Base-by-base conservation (phyloP, 1,284 basidiomycete species). In the Marasmius tenuissimus region DNA sequence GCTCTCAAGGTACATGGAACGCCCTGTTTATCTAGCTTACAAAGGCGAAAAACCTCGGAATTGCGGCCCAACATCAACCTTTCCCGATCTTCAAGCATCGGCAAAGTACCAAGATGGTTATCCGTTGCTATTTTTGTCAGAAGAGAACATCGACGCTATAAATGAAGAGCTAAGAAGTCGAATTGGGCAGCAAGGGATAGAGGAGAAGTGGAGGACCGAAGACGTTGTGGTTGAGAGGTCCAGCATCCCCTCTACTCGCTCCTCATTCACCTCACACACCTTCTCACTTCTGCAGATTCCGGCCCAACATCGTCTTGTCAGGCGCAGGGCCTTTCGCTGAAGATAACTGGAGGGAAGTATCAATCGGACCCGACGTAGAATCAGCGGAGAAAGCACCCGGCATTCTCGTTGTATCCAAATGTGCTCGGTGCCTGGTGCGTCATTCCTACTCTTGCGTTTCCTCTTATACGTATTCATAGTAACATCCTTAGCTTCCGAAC, bases 31-130 rank as follows among this genome's bases (percentile, higher is more conserved):
- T 62, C 77, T 93, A 48, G 76, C 87, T 48, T 81, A 82, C 75
- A 92, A 92, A 69, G 91, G 91, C 10, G 83, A 83, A 0, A 73
- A 77, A 9, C 76, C 78, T 33, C 85, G 90, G 9, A 63, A 64
- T 1, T 83, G 84, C 63, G 75, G 73, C 14, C 77, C 85, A 5
- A 89, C 88, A 1, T 48, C 63, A 5, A 74, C 76, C 11, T 87
- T 85, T 67, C 88, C 89, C 0, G 69, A 81, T 12, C 75, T 91
- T 48, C 75, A 83, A 38, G 84, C 82, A 14, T 81, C 76, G 14
- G 75, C 84, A 5, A 74, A 80, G 61, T 92, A 85, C 71, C 90
- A 92, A 70, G 91, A 93, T 67, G 86, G 83, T 57, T 92, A 85
- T 69, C 90, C 91, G 0, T 69, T 92, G 57, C 73, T 91, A 39